phyloP scores from a whole-genome alignment of 2,329 filamentous ascomycete genomes.

The Monilinia fructigena region DNA sequence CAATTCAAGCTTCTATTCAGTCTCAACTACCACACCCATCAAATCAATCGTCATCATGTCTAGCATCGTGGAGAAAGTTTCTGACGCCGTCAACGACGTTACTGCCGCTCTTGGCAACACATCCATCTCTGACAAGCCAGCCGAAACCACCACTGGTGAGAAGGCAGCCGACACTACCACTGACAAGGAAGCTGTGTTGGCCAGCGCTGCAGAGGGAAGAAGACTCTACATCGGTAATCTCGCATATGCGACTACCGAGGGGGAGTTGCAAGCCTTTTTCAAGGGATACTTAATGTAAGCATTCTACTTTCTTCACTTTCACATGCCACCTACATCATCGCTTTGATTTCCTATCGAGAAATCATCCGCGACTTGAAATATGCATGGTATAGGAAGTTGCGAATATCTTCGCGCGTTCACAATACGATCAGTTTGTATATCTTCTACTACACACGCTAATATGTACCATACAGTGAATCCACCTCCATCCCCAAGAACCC shows the following conservation, averaged over 20 bases:
- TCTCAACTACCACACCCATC: constrained; percentile 43
- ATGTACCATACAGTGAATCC: constrained; percentile 68
- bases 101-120: constrained; percentile 66
- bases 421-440: background rate
- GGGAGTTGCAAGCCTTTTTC: constrained; percentile 99
- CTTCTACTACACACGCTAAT: constrained; percentile 4
- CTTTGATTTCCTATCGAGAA: constrained; percentile 10
- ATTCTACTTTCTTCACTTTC: constrained; percentile 38
- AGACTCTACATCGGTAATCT: constrained; percentile 99
- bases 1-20: constrained; percentile 54
- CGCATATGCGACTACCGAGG: constrained; percentile 99
- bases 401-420: background rate
- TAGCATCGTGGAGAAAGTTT: constrained; percentile 70
- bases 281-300: constrained; percentile 97
- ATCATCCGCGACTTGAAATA: constrained; percentile 20
- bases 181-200: constrained; percentile 86
- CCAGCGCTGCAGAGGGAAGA: constrained; percentile 97
- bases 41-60: constrained; percentile 68
- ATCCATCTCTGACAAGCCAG: constrained; percentile 55
- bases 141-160: constrained; percentile 47
- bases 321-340: background rate
- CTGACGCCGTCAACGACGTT: constrained; percentile 71
- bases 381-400: background rate
- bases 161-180: constrained; percentile 42
- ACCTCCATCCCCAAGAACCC: constrained; percentile 99